Base-by-base conservation (phyloP, 2,329 filamentous ascomycete genomes). In the Trichophyton equinum region DNA sequence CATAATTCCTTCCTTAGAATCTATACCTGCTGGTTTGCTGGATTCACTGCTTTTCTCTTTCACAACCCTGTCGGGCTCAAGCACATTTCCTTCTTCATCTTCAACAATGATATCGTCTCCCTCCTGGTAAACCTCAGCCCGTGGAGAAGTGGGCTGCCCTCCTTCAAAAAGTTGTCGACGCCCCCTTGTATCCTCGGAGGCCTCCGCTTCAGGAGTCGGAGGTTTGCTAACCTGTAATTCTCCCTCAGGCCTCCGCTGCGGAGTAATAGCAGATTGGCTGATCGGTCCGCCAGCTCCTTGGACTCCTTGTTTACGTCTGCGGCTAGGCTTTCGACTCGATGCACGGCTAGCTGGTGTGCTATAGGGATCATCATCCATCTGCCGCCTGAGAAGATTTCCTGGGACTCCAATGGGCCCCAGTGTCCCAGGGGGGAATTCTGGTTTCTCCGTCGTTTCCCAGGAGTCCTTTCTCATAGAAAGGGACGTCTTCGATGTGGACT, bases 231-330 rank as follows among this genome's bases (percentile, higher is more conserved):
- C 67, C 15, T 69, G 68, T 27, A 20, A 22, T 30, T 63, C 60
- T 40, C 25, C 57, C 4, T 69, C 79, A 62, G 67, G 65, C 61
- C 68, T 71, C 63, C 68, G 74, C 56, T 76, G 74, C 40, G 94
- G 94, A 65, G 83, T 85, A 67, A 97, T 96, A 25, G 94, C 94
- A 40, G 92, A 96, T 69, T 95, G 85, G 63, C 83, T 88, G 66
- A 97, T 87, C 2, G 91, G 94, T 0, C 94, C 94, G 63, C 94
- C 94, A 2, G 88, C 86, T 1, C 85, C 88, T 66, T 59, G 86
- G 2, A 88, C 86, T 1, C 85, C 88, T 66, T 59, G 86, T 68
- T 82, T 85, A 57, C 84, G 82, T 63, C 85, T 82, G 60, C 82
- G 80, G n/a, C 81, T 63, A 20, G 73, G 69, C 55, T 74, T 74